A percentile compares a stretch with the other conserved stretches of the same genome.
Evolutionary conservation across 306 rosid genomes (phyloP).

Genomic region (Crotalaria pallida): DNA sequence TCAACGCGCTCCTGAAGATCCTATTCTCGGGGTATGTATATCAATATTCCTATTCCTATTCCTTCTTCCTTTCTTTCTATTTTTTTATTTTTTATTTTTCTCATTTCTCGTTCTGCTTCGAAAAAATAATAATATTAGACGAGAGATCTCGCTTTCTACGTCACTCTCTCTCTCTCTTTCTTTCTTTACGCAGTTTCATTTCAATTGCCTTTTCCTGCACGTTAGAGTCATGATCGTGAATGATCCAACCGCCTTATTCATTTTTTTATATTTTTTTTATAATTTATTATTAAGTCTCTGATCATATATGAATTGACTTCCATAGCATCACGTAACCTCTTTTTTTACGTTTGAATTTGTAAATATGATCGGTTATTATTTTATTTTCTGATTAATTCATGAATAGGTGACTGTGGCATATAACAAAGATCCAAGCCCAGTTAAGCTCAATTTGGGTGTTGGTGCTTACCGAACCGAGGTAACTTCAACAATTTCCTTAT

Average conservation of each 20-base stretch:
- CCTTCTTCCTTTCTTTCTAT: background rate
- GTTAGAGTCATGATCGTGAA: background rate
- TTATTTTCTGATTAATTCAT: background rate
- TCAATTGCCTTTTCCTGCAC: background rate
- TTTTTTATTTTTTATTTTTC: too few relatives aligned
- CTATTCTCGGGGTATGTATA: conserved; percentile 95
- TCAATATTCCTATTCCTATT: too few relatives aligned
- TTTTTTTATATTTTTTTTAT: too few relatives aligned
- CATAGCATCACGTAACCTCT: background rate
- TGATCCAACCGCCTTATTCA: too few relatives aligned
- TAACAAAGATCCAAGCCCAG: conserved; percentile 87
- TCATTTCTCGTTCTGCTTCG: too few relatives aligned
- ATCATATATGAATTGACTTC: background rate
- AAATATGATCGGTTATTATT: background rate
- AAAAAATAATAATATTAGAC: too few relatives aligned
- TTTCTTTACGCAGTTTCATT: background rate
- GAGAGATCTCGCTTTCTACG: too few relatives aligned
- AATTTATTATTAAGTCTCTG: too few relatives aligned
- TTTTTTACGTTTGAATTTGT: too few relatives aligned
- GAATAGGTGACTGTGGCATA: conserved; percentile 85
- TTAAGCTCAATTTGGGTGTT: conserved; percentile 89
- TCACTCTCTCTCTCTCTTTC: too few relatives aligned
- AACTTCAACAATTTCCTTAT: too few relatives aligned
- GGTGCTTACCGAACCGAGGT: conserved; percentile 99
- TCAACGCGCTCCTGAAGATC: conserved; percentile 94